phyloP scores from a whole-genome alignment of 2,329 filamentous ascomycete genomes.

The Nemania sp. region DNA sequence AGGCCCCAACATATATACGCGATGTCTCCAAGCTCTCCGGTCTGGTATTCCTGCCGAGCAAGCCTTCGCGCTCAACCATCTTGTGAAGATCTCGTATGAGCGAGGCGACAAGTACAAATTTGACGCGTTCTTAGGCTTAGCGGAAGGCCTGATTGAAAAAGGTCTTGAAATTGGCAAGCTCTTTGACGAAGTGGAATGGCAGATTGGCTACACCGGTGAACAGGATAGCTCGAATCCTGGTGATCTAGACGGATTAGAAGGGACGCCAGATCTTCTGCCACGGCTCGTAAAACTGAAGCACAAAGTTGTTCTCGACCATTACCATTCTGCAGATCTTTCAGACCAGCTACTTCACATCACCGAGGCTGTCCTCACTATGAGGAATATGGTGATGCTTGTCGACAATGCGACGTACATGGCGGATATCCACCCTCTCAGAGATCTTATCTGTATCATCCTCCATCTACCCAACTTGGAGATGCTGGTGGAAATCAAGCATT shows the following conservation, averaged over 20 bases:
- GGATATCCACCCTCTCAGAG: slow-evolving; percentile 73
- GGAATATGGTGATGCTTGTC: slow-evolving; percentile 93
- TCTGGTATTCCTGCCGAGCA: slow-evolving; percentile 81
- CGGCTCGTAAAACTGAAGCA: slow-evolving; percentile 67
- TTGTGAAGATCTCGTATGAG: slow-evolving; percentile 95
- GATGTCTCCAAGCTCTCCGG: slow-evolving; percentile 80
- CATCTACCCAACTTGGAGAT: slow-evolving; percentile 73
- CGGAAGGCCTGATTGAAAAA: slow-evolving; percentile 85
- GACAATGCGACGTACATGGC: slow-evolving; percentile 86
- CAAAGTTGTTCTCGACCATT: slow-evolving; percentile 65
- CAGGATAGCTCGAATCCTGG: slow-evolving; percentile 58
- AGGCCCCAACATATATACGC: slow-evolving; percentile 88
- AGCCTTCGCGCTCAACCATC: slow-evolving; percentile 87
- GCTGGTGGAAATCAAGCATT: slow-evolving; percentile 84
- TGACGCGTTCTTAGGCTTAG: slow-evolving; percentile 84
- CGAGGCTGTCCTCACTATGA: slow-evolving; percentile 83
- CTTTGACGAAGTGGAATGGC: slow-evolving; percentile 83
- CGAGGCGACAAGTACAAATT: slow-evolving; percentile 95
- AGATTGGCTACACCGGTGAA: slow-evolving; percentile 66
- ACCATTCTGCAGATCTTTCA: slow-evolving; percentile 72
- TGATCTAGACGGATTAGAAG: slow-evolving; percentile 60
- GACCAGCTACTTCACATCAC: slow-evolving; percentile 76
- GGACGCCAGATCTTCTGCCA: slow-evolving; percentile 72
- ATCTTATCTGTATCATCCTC: slow-evolving; percentile 80
- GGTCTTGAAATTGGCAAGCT: slow-evolving; percentile 75